Percentiles rank a stretch among this genome's conserved stretches.
Conservation (phyloP, 2,329 filamentous ascomycete species). For the Penicillium capsulatum region DNA sequence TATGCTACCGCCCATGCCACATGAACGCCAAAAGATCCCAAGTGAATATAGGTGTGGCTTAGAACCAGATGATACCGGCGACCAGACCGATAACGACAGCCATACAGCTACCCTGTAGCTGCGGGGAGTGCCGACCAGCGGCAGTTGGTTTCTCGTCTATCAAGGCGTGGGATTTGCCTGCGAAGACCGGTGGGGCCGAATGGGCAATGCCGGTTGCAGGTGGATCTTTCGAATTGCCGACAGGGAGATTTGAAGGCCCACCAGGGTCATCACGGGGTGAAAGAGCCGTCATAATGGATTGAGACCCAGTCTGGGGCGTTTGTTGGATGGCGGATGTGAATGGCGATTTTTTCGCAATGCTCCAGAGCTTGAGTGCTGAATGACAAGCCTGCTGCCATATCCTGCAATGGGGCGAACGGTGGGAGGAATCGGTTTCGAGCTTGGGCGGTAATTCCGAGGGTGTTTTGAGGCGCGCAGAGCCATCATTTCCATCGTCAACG, state of each 20-base stretch:
- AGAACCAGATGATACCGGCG: slow-evolving; percentile 38
- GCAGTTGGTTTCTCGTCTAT: slow-evolving; percentile 22
- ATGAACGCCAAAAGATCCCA: slow-evolving; percentile 4
- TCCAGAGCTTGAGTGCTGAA: slow-evolving; percentile 13
- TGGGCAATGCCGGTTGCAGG: neutral
- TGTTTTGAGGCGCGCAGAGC: slow-evolving; percentile 5
- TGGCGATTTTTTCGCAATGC: slow-evolving; percentile 3
- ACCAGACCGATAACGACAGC: slow-evolving; percentile 36
- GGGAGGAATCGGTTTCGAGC: too few species aligned
- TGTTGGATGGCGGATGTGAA: slow-evolving; percentile 1
- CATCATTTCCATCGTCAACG: slow-evolving; percentile 1
- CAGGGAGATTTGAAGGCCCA: neutral
- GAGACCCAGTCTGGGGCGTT: slow-evolving; percentile 3
- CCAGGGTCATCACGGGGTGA: too few species aligned
- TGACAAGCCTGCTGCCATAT: slow-evolving; percentile 35
- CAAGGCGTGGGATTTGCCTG: slow-evolving; percentile 8
- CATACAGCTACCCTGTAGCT: slow-evolving; percentile 36
- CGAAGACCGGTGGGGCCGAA: neutral
- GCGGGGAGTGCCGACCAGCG: slow-evolving; percentile 24
- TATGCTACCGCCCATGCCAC: too few species aligned
- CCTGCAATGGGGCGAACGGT: too few species aligned
- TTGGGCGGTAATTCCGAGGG: too few species aligned
- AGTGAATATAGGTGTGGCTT: slow-evolving; percentile 3
- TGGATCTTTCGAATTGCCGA: neutral
- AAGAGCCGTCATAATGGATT: neutral